Conservation (phyloP, 2,329 filamentous ascomycete genomes). For the Colletotrichum lini region DNA sequence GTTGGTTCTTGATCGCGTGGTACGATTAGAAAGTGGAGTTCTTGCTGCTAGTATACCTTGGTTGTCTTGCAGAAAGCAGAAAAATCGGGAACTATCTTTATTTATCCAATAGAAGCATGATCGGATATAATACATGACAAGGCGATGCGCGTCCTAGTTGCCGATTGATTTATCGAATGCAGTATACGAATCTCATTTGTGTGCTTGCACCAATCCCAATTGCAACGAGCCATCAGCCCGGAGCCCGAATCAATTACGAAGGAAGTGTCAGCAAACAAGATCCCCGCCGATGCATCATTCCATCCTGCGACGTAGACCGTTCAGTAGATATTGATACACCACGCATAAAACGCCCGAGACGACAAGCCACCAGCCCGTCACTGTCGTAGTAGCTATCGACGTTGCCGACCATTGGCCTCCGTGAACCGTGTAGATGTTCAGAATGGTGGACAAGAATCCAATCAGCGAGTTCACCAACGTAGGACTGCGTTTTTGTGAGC, state of each 20-base stretch:
- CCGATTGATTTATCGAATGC: neutral
- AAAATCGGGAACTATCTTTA: too few relatives aligned
- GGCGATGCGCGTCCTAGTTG: too few relatives aligned
- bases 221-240: neutral
- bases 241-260: neutral
- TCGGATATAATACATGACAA: too few relatives aligned
- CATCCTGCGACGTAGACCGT: neutral
- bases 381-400: neutral
- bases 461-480: too few relatives aligned
- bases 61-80: too few relatives aligned
- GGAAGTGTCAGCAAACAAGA: neutral
- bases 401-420: slow-evolving; percentile 6
- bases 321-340: slow-evolving; percentile 11
- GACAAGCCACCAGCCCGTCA: slow-evolving; percentile 18
- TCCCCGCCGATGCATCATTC: neutral
- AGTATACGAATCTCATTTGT: neutral
- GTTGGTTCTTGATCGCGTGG: too few relatives aligned
- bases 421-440: too few relatives aligned
- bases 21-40: too few relatives aligned
- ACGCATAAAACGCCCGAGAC: slow-evolving; percentile 8
- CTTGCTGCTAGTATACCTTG: too few relatives aligned
- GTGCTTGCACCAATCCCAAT: neutral
- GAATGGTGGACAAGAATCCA: too few relatives aligned
- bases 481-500: neutral
- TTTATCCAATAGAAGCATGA: too few relatives aligned